Evolutionary conservation across 805 yeast genomes (phyloP).

Genomic region (Starmerella vaccinii): DNA sequence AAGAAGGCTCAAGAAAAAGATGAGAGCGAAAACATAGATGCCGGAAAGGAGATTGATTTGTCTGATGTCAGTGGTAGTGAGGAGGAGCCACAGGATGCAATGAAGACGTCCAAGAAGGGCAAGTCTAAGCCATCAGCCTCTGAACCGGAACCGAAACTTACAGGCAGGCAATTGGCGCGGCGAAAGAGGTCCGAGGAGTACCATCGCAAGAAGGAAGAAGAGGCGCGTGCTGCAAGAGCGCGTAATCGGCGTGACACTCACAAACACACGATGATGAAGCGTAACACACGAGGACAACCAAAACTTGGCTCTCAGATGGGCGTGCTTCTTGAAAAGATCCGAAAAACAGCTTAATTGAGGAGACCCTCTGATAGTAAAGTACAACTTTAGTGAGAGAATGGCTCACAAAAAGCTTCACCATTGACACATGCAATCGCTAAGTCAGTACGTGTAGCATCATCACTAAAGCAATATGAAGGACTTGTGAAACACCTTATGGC

Average conservation of each 20-base stretch:
- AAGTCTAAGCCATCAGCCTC: constrained; percentile 5
- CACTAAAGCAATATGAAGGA: too few species aligned
- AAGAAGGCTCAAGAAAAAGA: neutral
- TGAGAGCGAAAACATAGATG: constrained; percentile 5
- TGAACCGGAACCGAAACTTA: constrained; percentile 22
- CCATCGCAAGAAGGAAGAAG: constrained; percentile 35
- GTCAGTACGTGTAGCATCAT: too few species aligned
- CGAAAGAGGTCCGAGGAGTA: constrained; percentile 38
- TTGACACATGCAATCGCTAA: too few species aligned
- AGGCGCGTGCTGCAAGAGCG: constrained; percentile 36
- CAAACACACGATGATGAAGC: constrained; percentile 39
- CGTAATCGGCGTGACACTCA: constrained; percentile 36
- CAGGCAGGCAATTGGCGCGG: constrained; percentile 33
- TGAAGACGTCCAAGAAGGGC: constrained; percentile 7
- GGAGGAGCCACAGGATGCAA: constrained; percentile 13
- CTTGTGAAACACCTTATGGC: too few species aligned
- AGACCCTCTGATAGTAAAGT: too few species aligned
- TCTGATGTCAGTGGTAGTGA: constrained; percentile 18
- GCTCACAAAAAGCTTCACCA: too few species aligned
- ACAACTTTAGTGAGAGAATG: too few species aligned
- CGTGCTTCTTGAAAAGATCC: constrained; percentile 66
- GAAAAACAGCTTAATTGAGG: constrained; percentile 27
- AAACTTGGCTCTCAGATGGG: constrained; percentile 81
- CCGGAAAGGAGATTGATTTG: constrained; percentile 12
- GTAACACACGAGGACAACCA: constrained; percentile 75